Evolutionary conservation across 768 basidiomycete genomes (phyloP).

Genomic region (Termitomyces sp.): DNA sequence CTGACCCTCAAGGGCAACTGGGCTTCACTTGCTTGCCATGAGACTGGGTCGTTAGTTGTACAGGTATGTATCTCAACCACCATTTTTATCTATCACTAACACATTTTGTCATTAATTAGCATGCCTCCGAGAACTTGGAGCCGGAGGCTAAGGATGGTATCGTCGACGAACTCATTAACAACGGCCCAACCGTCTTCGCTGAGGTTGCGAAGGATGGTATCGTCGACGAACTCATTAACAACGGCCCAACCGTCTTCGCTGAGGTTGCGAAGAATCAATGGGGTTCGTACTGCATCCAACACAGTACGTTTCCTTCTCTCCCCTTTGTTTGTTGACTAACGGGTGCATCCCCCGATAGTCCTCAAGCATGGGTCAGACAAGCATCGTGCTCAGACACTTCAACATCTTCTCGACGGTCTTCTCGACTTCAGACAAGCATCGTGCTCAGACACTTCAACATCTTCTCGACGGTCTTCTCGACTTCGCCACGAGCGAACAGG

Average conservation of each 20-base stretch:
- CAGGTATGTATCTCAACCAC: conserved; percentile 44
- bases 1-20: conserved; percentile 75
- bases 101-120: too few species aligned
- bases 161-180: conserved; percentile 77
- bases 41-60: conserved; percentile 85
- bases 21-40: conserved; percentile 87
- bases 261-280: conserved; percentile 86
- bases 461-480: conserved; percentile 73
- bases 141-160: conserved; percentile 40
- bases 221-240: conserved; percentile 77
- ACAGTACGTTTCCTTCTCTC: conserved; percentile 49
- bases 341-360: not conserved
- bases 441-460: conserved; percentile 71
- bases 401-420: conserved; percentile 72
- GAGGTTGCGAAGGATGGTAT: conserved; percentile 84
- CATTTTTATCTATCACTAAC: too few species aligned
- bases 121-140: too few species aligned
- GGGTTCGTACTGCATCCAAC: conserved; percentile 86
- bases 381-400: conserved; percentile 70
- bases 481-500: conserved; percentile 80
- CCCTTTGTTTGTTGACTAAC: not conserved
- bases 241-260: conserved; percentile 61
- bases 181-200: conserved; percentile 61
- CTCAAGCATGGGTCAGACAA: conserved; percentile 69
- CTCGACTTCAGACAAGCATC: conserved; percentile 74